Evolutionary conservation across 148 eudicot genomes (phyloP).

Genomic region (Rhododendron kiyosumense): DNA sequence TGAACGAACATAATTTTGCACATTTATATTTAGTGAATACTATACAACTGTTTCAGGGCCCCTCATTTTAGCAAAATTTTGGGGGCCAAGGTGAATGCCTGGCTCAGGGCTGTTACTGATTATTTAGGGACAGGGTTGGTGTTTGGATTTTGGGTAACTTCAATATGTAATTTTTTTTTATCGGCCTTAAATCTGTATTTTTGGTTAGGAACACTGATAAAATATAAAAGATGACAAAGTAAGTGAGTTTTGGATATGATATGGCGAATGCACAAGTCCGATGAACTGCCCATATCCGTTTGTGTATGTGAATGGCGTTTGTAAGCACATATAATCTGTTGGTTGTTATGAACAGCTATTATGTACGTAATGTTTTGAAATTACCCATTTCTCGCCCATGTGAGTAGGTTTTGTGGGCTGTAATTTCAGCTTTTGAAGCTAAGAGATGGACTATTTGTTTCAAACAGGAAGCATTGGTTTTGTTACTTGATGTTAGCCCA

Average conservation of each 20-base stretch:
- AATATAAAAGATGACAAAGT: not conserved
- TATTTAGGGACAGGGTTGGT: not conserved
- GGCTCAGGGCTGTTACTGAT: too few relatives aligned
- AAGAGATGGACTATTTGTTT: not conserved
- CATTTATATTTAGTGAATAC: too few relatives aligned
- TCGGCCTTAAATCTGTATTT: not conserved
- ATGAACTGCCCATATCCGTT: not conserved
- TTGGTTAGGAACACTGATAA: not conserved
- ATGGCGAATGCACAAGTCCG: not conserved
- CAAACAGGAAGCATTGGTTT: slow-evolving; percentile 62
- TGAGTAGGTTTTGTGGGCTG: not conserved
- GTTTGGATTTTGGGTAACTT: not conserved
- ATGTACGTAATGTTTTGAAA: not conserved
- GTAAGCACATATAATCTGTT: not conserved
- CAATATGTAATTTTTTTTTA: too few relatives aligned
- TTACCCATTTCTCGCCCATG: not conserved
- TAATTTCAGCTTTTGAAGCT: not conserved
- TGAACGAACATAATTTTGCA: too few relatives aligned
- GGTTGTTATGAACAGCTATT: not conserved
- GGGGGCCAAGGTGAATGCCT: too few relatives aligned
- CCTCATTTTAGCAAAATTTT: too few relatives aligned
- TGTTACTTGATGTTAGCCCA: slow-evolving; percentile 91
- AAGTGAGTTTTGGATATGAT: not conserved
- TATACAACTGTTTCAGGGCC: too few relatives aligned
- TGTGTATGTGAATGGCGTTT: not conserved